phyloP scores from a whole-genome alignment of 1,139 yeast genomes.

The Saccharomyces hybrid region DNA sequence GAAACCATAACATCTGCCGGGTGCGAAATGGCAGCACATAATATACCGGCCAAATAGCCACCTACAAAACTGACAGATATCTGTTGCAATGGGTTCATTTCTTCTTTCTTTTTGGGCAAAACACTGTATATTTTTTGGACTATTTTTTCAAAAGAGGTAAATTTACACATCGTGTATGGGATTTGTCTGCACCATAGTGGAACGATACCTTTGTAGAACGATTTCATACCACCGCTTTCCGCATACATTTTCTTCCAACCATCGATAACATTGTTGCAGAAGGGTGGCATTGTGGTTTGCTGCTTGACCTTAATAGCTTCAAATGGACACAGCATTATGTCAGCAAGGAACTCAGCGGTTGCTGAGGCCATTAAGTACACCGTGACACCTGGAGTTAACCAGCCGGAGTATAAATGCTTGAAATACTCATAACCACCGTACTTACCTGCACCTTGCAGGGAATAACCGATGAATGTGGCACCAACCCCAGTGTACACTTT shows the following conservation, averaged over 20 bases:
- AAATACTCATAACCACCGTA: constrained; percentile 89
- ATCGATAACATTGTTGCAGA: constrained; percentile 55
- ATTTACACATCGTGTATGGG: constrained; percentile 94
- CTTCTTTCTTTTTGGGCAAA: constrained; percentile 45
- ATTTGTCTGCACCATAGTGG: constrained; percentile 94
- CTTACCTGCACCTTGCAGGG: constrained; percentile 93
- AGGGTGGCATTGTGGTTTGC: constrained; percentile 84
- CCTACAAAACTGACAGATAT: constrained; percentile 90
- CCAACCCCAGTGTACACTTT: constrained; percentile 82
- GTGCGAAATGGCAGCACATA: constrained; percentile 89
- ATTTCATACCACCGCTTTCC: constrained; percentile 53
- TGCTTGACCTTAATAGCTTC: constrained; percentile 91
- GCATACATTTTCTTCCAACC: constrained; percentile 63
- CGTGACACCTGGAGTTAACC: constrained; percentile 57
- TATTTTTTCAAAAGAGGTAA: constrained; percentile 85
- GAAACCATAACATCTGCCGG: constrained; percentile 98
- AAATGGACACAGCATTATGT: constrained; percentile 79
- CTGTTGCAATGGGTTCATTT: constrained; percentile 57
- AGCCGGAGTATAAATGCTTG: constrained; percentile 65
- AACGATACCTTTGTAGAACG: constrained; percentile 76
- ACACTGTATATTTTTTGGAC: constrained; percentile 63
- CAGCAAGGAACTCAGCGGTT: constrained; percentile 87
- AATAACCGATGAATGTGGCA: constrained; percentile 85
- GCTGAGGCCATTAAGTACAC: constrained; percentile 82
- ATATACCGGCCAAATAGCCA: constrained; percentile 93